Evolutionary conservation across 352 stramenopile genomes (phyloP).

Genomic region (Pythium sukuiense): DNA sequence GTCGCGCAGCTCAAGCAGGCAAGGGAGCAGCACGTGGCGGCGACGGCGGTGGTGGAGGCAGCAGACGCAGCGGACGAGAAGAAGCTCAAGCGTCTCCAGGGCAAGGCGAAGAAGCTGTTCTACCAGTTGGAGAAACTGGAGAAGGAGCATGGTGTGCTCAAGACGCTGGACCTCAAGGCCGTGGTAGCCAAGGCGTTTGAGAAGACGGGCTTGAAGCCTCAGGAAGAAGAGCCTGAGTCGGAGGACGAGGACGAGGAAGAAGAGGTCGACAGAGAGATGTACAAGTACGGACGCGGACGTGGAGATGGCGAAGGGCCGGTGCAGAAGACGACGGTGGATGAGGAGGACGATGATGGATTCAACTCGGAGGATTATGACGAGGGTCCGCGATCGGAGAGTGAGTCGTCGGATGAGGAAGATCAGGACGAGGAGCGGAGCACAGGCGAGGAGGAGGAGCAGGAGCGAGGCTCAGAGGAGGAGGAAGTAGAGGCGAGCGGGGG

Average conservation of each 20-base stretch:
- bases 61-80: constrained; percentile 15
- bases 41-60: not conserved
- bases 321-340: not conserved
- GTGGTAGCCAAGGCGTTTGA: constrained; percentile 45
- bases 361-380: constrained; percentile 47
- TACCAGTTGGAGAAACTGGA: constrained; percentile 47
- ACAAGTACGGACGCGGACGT: constrained; percentile 24
- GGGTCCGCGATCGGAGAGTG: constrained; percentile 1
- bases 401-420: constrained; percentile 13
- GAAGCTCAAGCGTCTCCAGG: constrained; percentile 34
- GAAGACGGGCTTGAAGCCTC: constrained; percentile 41
- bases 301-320: not conserved
- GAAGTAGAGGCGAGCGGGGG: not conserved
- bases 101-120: constrained; percentile 43
- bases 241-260: constrained; percentile 25
- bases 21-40: constrained; percentile 30
- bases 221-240: constrained; percentile 24
- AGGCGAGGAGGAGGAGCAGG: constrained; percentile 8
- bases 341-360: constrained; percentile 40
- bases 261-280: constrained; percentile 25
- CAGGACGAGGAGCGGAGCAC: constrained; percentile 7
- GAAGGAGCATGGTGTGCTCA: constrained; percentile 55
- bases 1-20: constrained; percentile 78
- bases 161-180: constrained; percentile 51
- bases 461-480: constrained; percentile 1